These are phyloP conservation scores for Macaranga tanarius DNA, from an alignment of 441 rosid genomes.

Conservation along the genomic window DNA sequence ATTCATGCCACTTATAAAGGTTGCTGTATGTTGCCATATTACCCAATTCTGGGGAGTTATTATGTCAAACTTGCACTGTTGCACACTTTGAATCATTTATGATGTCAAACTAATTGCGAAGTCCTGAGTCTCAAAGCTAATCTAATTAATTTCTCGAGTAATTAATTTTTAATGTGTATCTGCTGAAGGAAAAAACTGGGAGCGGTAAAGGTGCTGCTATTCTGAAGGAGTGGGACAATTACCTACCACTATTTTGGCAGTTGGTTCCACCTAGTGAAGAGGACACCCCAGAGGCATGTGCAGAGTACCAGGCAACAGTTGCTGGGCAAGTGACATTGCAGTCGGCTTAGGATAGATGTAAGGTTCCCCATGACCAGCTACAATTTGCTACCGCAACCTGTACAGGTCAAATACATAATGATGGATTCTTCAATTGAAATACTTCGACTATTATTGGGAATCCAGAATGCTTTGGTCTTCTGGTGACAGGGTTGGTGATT, in stretches of 20 bases:
- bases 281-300: conserved; percentile 97
- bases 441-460: not conserved
- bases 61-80: no score
- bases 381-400: conserved; percentile 22
- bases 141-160: not conserved
- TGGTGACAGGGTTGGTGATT: not conserved
- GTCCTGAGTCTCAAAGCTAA: not conserved
- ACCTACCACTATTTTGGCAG: conserved; percentile 88
- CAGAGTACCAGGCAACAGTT: conserved; percentile 62
- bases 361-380: not conserved
- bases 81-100: not conserved
- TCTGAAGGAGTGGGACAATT: conserved; percentile 81
- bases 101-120: not conserved
- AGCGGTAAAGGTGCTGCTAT: conserved; percentile 73
- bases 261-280: conserved; percentile 99
- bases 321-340: conserved; percentile 71
- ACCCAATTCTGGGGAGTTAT: no score
- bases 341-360: conserved; percentile 51
- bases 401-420: conserved; percentile 34
- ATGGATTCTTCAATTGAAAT: conserved; percentile 20
- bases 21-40: no score
- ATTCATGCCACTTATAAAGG: not conserved
- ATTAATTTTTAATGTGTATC: not conserved
- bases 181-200: conserved; percentile 85
- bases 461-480: conserved; percentile 7